Percentiles rank a stretch among this genome's conserved stretches.
These are phyloP conservation scores for Pleurotus tuoliensis DNA, from an alignment of 768 basidiomycete species.

Conservation along the genomic window DNA sequence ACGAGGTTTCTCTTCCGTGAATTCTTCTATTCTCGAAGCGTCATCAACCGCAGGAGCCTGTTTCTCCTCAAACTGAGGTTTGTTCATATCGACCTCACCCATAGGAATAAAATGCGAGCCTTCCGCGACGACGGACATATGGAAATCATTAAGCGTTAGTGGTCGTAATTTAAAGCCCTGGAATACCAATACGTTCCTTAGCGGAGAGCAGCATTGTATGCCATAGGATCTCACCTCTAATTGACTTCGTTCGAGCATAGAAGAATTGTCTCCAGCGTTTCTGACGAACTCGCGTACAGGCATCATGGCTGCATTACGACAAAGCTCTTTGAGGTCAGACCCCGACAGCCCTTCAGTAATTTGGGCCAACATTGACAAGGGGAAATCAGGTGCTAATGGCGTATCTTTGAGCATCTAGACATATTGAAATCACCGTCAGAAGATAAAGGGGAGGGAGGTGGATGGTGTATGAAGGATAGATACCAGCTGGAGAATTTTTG, in stretches of 20 bases:
- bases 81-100: constrained; percentile 2
- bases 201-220: not conserved
- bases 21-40: constrained; percentile 4
- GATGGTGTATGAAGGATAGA: constrained; percentile 14
- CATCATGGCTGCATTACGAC: constrained; percentile 90
- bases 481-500: constrained; percentile 81
- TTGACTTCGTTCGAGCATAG: constrained; percentile 44
- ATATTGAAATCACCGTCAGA: not conserved
- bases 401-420: constrained; percentile 83
- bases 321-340: constrained; percentile 88
- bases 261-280: constrained; percentile 36
- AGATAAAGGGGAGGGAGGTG: not conserved
- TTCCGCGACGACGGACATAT: constrained; percentile 3
- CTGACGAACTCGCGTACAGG: constrained; percentile 85
- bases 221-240: constrained; percentile 31
- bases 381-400: constrained; percentile 57
- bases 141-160: constrained; percentile 67
- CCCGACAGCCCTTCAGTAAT: constrained; percentile 78
- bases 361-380: constrained; percentile 58
- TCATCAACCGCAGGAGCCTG: not conserved
- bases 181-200: not conserved
- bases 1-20: not conserved
- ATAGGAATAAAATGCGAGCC: constrained; percentile 7
- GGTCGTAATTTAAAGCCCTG: constrained; percentile 81
- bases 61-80: not conserved